Evolutionary conservation across 495 filamentous ascomycete genomes (phyloP), one percentile per base, ranked within the genome.

Genomic region (Trichocladium uniseriatum): DNA sequence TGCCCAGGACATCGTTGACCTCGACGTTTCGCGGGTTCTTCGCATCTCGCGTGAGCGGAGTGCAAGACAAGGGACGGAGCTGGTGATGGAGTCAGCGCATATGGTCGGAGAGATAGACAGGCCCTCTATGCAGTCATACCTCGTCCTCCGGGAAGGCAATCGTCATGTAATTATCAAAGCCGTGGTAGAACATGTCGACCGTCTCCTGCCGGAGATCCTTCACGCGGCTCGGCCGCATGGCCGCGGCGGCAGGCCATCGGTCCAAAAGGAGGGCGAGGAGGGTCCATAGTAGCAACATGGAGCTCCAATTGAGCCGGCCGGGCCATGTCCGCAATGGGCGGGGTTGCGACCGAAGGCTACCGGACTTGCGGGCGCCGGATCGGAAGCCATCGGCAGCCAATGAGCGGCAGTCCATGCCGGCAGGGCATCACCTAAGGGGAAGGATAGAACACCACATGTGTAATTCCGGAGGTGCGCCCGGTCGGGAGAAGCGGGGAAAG

Each of bases 141-240:
- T 98, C 92, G 61, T 98, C 92, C 70, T 96, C 92, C 28, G 92
- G 92, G 59, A 97, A 98, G 43, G 94, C 94, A 60, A 91, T 76
- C 40, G 79, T 72, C 77, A 96, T 86, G 70, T 98, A 98, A 62
- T 89, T 95, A 60, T 94, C 83, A 71, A 83, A 98, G 47, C 92
- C 92, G 69, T 98, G 94, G 59, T 92, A 96, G 72, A 98, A 97
- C 77, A 96, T 89, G 51, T 83, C 79, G 46, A 89, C 81, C 35
- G 91, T 89, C 64, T 95, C 88, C 60, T 79, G 79, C 28, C 75
- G 69, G 45, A 82, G 63, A 36, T 71, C 64, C 42, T 66, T 63
- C 39, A 79, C 65, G 51, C 69, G 73, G 45, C 56, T 61, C n/a
- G 68, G 63, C 21, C 67, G 71, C 78, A 81, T 81, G 49, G 73